phyloP scores from a whole-genome alignment of 495 filamentous ascomycete genomes.

The Letharia columbiana region DNA sequence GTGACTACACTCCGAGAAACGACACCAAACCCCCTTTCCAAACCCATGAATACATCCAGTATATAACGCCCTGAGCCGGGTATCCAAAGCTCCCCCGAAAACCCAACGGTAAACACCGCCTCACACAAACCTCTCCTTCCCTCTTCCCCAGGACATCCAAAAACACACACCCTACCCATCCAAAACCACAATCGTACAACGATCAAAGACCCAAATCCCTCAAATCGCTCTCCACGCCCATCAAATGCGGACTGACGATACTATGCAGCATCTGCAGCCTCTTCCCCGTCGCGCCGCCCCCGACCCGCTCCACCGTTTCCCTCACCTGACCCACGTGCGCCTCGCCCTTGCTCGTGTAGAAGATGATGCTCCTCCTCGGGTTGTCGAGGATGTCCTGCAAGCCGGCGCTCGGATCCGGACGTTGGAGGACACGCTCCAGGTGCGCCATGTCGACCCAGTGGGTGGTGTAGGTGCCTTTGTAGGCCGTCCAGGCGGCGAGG shows the following conservation, averaged over 20 bases:
- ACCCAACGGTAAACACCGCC: not conserved
- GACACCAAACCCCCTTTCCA: no score
- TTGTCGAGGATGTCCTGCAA: not conserved
- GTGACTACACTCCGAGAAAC: no score
- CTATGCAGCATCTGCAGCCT: not conserved
- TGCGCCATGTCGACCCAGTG: constrained; percentile 5
- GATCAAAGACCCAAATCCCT: not conserved
- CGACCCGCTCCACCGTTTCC: not conserved
- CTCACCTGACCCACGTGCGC: constrained; percentile 1
- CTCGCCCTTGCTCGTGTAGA: not conserved
- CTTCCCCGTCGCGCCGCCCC: not conserved
- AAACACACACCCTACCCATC: not conserved
- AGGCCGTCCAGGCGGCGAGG: constrained; percentile 1
- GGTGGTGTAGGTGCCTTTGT: not conserved
- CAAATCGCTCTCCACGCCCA: constrained; percentile 6
- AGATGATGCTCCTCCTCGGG: not conserved
- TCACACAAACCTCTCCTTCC: not conserved
- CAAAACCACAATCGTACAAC: no score
- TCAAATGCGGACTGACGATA: constrained; percentile 2
- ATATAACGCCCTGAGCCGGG: not conserved
- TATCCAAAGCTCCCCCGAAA: not conserved
- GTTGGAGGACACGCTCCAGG: not conserved
- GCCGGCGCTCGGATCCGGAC: not conserved
- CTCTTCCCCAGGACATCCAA: not conserved
- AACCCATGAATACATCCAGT: no score